Conservation (phyloP, 2,329 filamentous ascomycete species). For the Colletotrichum chlorophyti region DNA sequence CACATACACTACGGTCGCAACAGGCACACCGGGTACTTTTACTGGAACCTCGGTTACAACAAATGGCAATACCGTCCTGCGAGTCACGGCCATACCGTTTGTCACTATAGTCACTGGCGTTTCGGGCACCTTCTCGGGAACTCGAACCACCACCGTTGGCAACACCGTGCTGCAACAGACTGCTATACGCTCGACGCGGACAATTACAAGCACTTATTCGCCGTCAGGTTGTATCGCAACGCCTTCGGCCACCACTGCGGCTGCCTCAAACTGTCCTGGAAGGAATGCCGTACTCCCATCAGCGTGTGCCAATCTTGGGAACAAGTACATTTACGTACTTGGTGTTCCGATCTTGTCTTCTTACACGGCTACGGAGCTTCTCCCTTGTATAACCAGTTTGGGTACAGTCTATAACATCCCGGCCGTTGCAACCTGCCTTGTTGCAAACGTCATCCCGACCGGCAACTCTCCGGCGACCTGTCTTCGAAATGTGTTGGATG, state of each 20-base stretch:
- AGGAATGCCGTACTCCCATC: neutral
- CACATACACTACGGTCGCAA: neutral
- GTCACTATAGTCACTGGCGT: neutral
- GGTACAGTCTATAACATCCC: neutral
- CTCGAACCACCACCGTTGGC: neutral
- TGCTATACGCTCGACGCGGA: neutral
- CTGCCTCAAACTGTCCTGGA: neutral
- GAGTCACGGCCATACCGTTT: neutral
- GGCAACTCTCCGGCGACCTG: neutral
- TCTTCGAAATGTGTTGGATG: neutral
- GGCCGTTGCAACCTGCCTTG: neutral
- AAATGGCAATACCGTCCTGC: neutral
- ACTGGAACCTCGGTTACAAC: neutral
- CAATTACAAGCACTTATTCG: neutral
- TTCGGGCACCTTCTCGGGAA: neutral
- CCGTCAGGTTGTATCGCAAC: conserved; percentile 12
- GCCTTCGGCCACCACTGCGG: neutral
- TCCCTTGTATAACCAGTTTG: neutral
- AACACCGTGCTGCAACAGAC: neutral
- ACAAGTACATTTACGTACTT: neutral
- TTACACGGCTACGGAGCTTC: neutral
- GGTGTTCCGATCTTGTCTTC: too few relatives aligned
- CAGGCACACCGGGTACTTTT: neutral
- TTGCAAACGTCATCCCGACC: neutral
- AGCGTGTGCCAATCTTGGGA: neutral